Conservation (phyloP, 2,329 filamentous ascomycete species). For the Colletotrichum spinosum region DNA sequence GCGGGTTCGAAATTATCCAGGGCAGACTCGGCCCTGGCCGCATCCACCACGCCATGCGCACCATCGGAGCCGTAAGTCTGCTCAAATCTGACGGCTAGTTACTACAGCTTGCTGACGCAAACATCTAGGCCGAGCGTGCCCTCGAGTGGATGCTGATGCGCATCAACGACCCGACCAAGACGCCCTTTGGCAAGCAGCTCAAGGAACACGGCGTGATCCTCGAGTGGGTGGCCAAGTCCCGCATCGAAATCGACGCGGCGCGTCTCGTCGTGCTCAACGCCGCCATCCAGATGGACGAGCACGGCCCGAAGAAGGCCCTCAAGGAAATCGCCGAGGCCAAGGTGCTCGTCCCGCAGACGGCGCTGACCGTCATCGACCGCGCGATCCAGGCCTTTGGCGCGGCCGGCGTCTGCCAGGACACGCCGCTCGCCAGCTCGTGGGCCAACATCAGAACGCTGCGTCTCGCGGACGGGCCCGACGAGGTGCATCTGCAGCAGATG, state of each 20-base stretch:
- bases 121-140: conserved; percentile 78
- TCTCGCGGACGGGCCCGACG: conserved; percentile 93
- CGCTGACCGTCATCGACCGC: conserved; percentile 90
- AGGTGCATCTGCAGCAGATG: conserved; percentile 90
- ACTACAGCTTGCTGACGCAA: conserved; percentile 9
- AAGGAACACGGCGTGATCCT: conserved; percentile 93
- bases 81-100: background rate
- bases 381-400: conserved; percentile 94
- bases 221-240: conserved; percentile 91
- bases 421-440: conserved; percentile 88
- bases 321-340: conserved; percentile 97
- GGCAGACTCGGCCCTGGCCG: conserved; percentile 94
- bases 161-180: conserved; percentile 92
- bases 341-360: conserved; percentile 85
- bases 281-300: conserved; percentile 92
- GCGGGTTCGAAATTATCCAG: conserved; percentile 98
- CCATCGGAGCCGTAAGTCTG: conserved; percentile 79
- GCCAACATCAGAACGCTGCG: conserved; percentile 83
- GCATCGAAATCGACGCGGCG: conserved; percentile 93
- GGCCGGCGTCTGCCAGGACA: conserved; percentile 93
- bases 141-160: conserved; percentile 95
- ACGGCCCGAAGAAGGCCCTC: conserved; percentile 88
- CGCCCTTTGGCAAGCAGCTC: conserved; percentile 89
- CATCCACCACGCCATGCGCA: conserved; percentile 98
- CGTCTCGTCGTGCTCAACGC: conserved; percentile 93